Percentiles rank a stretch among this genome's conserved stretches.
phyloP scores from a whole-genome alignment of 2,329 filamentous ascomycete species.

The Blumeriella jaapii region DNA sequence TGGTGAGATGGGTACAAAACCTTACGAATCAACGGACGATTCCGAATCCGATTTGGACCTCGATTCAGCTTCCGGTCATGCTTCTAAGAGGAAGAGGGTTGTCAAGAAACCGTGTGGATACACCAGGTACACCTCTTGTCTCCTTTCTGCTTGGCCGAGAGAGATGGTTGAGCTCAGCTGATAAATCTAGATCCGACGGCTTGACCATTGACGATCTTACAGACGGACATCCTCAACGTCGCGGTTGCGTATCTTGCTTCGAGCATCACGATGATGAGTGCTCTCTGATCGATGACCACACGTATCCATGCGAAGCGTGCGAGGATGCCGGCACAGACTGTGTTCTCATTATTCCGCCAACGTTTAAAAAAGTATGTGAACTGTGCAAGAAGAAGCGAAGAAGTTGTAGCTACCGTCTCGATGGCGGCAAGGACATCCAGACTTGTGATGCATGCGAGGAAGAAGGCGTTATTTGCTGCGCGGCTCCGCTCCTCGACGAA shows the following conservation, averaged over 20 bases:
- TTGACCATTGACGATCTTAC: constrained; percentile 14
- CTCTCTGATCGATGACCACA: constrained; percentile 15
- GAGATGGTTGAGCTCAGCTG: constrained; percentile 1
- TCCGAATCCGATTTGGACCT: constrained; percentile 1
- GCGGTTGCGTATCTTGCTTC: constrained; percentile 23
- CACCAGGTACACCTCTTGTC: no score
- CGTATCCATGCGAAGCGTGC: constrained; percentile 22
- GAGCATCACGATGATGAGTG: constrained; percentile 17
- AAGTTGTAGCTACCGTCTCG: constrained; percentile 13
- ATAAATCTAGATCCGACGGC: constrained; percentile 14
- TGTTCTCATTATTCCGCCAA: constrained; percentile 17
- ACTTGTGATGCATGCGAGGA: constrained; percentile 17
- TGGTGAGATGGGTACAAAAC: background rate
- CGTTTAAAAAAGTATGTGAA: constrained; percentile 16
- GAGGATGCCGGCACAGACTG: constrained; percentile 16
- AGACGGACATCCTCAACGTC: constrained; percentile 16
- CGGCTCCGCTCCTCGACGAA: constrained; percentile 8
- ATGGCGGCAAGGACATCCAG: constrained; percentile 14
- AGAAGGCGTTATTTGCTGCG: constrained; percentile 12
- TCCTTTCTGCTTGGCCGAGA: background rate
- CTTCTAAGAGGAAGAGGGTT: constrained; percentile 2
- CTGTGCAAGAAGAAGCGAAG: constrained; percentile 15
- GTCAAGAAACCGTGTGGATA: constrained; percentile 2
- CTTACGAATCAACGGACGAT: background rate
- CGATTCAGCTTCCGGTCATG: constrained; percentile 1